Evolutionary conservation across 2,329 filamentous ascomycete genomes (phyloP), one percentile per base, ranked within the genome.

Genomic region (Calonectria naviculata): DNA sequence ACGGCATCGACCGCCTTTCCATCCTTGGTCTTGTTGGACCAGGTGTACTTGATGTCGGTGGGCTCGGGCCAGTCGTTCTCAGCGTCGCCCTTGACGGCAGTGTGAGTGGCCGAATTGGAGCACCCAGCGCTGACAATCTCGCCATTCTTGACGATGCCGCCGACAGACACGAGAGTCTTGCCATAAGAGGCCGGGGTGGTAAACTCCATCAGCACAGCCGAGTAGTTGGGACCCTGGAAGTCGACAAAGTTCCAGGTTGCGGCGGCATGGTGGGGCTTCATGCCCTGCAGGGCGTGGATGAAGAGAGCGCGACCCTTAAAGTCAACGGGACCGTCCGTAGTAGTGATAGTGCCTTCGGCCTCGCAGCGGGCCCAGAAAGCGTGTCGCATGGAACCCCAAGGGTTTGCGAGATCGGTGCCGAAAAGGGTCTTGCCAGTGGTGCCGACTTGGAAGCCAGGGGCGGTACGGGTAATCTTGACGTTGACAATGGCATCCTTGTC

Each of bases 261-360:
- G 72, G 96, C 95, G 71, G 95, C 94, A 82, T 99, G 97, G 83
- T 99, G 97, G 46, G 97, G 97, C 89, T 99, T 99, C 96, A 98
- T 98, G 82, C 95, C 97, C 86, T 98, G 97, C 62, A 98, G 86
- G 46, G 95, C 95, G 83, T 97, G 93, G 75, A 93, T 88, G 84
- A 95, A 96, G 79, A 97, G 87, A 36, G 92, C 95, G 73, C 88
- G 90, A 68, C 96, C 96, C 79, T 91, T 93, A 82, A 98, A 92
- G 82, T 98, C 93, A 73, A 98, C 88, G 42, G 93, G 91, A 58
- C 95, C 94, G 38, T 94, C 91, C 78, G 93, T 90, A 71, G 95
- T 97, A 74, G 94, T 91, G 82, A 98, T 95, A 76, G 89, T 94
- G 63, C 97, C 97, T 83, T 96, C 93, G 15, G 93, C 91, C 56